Evolutionary conservation across 352 stramenopile species (phyloP), one percentile per base, ranked within the genome.

Genomic region (Globisporangium rhizosaccharum): DNA sequence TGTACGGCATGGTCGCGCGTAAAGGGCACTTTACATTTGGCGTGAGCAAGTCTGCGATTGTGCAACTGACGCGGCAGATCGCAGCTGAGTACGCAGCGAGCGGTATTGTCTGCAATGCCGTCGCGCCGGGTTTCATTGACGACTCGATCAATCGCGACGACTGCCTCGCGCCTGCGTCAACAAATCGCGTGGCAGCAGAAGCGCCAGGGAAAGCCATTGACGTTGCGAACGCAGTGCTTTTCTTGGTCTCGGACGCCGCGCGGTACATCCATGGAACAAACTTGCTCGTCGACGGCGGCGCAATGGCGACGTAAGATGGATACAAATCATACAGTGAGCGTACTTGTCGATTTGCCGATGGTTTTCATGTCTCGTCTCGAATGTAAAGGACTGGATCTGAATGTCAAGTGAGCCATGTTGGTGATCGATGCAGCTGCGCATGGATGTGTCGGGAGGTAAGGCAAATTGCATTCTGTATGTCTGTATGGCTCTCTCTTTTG

Each of bases 51-150:
- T 77, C 77, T 30, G 77, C 72, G 3, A 59, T 88, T 53, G 72
- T 79, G 51, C 80, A 90, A 58, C 76, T 90, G 23, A 90, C 78
- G 15, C 73, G 77, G 1, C 78, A 90, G 55, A 73, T 88, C 33
- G 77, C 77, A 1, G 69, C 70, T 17, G 76, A 90, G 57, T 87
- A 86, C 59, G 80, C 76, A 17, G 59, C 69, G 15, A 76, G 68
- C n/a, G 76, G 77, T 17, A 73, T 88, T 18, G 57, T 90, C 14
- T 87, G 77, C 71, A 88, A 88, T 23, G 75, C 74, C 1, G 75
- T 87, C 8, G 76, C 77, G 5, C 74, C 79, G 0, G 76, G 76
- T 18, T 80, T 75, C 50, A 85, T 88, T 48, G 75, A 87, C 55
- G 76, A 90, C 63, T 85, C 77, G 37, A 80, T 80, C 50, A 72